Base-by-base conservation (phyloP, 2,329 filamentous ascomycete species). In the Cladosporium halotolerans region DNA sequence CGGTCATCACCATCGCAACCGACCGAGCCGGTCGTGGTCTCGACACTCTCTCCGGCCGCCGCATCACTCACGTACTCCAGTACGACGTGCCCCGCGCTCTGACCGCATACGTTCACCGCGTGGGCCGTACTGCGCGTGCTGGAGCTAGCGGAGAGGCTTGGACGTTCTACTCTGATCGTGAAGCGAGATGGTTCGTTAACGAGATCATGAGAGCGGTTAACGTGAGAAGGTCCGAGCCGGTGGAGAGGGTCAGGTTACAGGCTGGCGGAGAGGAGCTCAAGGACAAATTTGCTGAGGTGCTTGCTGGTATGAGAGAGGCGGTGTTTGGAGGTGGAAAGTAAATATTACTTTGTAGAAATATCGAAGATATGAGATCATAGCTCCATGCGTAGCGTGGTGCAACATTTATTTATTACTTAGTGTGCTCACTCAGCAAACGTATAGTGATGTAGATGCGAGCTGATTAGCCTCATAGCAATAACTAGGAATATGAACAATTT, bases 21-120 rank as follows among this genome's bases (percentile, higher is more conserved):
- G 92, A 97, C 67, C 85, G 95, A n/a, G 89, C 93, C 1, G 89
- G 90, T 2, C 87, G 92, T 58, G 93, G 92, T 63, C 83, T 97
- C 23, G 92, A 97, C 69, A 49, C 58, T 11, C 50, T 66, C 4
- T 46, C 49, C 9, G 45, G 38, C 6, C 81, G 83, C 1, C 79
- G 81, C 44, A 79, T 97, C 44, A 83, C 84, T 34, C 88, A 95
- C 65, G 89, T 97, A 44, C 76, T 97, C 70, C 96, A 96, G 73
- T 97, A 97, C 74, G 92, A 96, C 68, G 79, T 96, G 48, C 92
- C 92, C 0, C 79, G 83, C 4, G 91, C 85, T 63, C 75, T 90
- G 33, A 86, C 86, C 5, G 86, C 84, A 19, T 97, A 97, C 63
- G 84, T 97, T 4, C 93, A 97, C 68, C 85, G 93, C 39, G 89